Evolutionary conservation across 495 filamentous ascomycete species (phyloP), one percentile per base, ranked within the genome.

Genomic region (Hyaloscypha bicolor): DNA sequence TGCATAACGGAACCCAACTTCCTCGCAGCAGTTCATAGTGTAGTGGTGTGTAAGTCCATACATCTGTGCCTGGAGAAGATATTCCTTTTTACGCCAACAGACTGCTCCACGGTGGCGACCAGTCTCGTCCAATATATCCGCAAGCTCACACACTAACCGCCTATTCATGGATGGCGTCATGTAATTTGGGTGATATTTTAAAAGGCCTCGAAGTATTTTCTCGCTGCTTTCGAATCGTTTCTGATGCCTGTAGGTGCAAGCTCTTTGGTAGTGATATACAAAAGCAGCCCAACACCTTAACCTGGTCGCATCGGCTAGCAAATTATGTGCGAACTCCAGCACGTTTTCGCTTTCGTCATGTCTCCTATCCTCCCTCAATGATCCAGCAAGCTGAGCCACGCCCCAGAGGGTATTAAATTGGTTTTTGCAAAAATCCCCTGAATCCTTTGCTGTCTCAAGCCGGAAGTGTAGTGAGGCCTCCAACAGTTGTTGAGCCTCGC

Each of bases 141-240:
- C 33, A 61, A 61, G 59, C n/a, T 42, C 16, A 9, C 35, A 9
- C 32, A 42, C 22, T 25, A 29, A 3, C 4, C 3, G 21, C 5
- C 3, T 39, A 1, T 1, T 22, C 37, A 22, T n/a, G 25, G 1
- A 0, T 25, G 14, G 19, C 4, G 6, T 1, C 59, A 61, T 29
- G 14, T n/a, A 6, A 14, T 12, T 61, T 30, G 1, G 14, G 19
- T 61, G 35, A 25, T 45, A 30, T 25, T 42, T 48, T 9, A 61
- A 33, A 21, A 61, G 37, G 11, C 37, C 33, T 5, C 31, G 32
- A 39, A 42, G 32, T 61, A 61, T 61, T 37, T 61, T 30, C 31
- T 42, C 35, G 25, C 59, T 42, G 12, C 48, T 37, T 6, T n/a
- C 35, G 25, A 42, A 48, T n/a, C 59, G 59, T 8, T 48, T 48